Conservation (phyloP, 768 basidiomycete genomes). For the Tubosaeta sp. region DNA sequence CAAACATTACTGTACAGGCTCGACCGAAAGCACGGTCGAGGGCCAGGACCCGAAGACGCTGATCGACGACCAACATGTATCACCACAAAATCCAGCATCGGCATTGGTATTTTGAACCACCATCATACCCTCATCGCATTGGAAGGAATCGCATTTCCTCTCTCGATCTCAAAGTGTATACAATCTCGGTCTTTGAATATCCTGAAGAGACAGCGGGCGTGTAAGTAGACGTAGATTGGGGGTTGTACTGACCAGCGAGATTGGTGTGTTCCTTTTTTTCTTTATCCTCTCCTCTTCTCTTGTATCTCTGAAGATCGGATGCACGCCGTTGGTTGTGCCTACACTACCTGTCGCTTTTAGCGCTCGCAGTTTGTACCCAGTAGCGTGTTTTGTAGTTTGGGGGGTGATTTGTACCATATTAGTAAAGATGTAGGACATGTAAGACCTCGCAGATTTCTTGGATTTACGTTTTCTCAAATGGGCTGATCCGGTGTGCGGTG, state of each 20-base stretch:
- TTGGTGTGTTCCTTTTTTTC: constrained; percentile 7
- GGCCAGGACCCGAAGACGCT: constrained; percentile 28
- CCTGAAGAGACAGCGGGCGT: constrained; percentile 1
- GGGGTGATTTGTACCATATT: constrained; percentile 22
- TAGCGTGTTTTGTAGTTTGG: constrained; percentile 13
- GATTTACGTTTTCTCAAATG: constrained; percentile 2
- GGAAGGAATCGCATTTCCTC: constrained; percentile 16
- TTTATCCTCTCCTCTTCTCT: neutral
- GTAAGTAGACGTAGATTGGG: constrained; percentile 14
- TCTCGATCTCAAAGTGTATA: constrained; percentile 24
- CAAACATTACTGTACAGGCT: constrained; percentile 19
- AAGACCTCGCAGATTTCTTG: constrained; percentile 17
- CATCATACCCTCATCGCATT: constrained; percentile 21
- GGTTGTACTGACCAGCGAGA: constrained; percentile 17
- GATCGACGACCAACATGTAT: constrained; percentile 13
- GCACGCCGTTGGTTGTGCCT: constrained; percentile 6
- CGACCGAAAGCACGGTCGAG: constrained; percentile 31
- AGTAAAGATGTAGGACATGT: constrained; percentile 11
- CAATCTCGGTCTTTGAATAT: constrained; percentile 4
- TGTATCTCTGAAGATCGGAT: constrained; percentile 19
- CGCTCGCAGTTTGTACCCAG: constrained; percentile 16
- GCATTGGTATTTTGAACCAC: constrained; percentile 13
- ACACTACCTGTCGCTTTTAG: constrained; percentile 19
- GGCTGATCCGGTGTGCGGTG: neutral
- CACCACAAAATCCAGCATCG: constrained; percentile 11